A percentile compares a stretch with the other conserved stretches of the same genome.
phyloP scores from a whole-genome alignment of 371 early-diverging fungal genomes.

The Choanephora cucurbitarum region DNA sequence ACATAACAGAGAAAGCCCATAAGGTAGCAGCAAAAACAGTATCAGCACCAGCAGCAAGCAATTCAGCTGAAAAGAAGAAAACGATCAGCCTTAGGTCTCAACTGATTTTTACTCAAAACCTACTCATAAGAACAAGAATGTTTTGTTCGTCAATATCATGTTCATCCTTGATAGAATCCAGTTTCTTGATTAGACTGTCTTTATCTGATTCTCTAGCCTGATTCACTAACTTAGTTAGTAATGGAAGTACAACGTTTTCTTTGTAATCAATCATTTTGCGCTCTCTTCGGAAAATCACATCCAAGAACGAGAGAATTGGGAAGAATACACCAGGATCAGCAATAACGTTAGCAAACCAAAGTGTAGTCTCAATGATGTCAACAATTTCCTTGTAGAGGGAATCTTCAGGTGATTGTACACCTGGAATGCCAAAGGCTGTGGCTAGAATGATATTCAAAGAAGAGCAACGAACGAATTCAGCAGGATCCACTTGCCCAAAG shows the following conservation, averaged over 20 bases:
- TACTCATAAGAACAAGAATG: conserved; percentile 25
- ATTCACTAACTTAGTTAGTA: conserved; percentile 2
- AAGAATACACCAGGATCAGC: conserved; percentile 9
- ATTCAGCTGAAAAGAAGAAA: conserved; percentile 11
- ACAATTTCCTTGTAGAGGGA: conserved; percentile 14
- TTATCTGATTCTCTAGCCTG: conserved; percentile 3
- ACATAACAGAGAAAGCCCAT: conserved; percentile 19
- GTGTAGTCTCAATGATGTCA: neutral
- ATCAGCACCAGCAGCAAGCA: conserved; percentile 17
- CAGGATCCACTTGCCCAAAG: conserved; percentile 11
- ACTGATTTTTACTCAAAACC: conserved; percentile 7
- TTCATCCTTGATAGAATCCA: conserved; percentile 15
- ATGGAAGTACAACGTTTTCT: neutral
- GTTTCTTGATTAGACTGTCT: conserved; percentile 13
- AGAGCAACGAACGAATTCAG: conserved; percentile 6
- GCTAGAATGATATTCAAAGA: conserved; percentile 15
- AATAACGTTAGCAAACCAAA: neutral
- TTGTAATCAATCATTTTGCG: neutral
- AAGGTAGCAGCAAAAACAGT: conserved; percentile 7
- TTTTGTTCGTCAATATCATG: conserved; percentile 13
- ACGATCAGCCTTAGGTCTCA: neutral
- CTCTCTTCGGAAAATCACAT: conserved; percentile 12
- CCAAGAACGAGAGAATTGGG: conserved; percentile 19
- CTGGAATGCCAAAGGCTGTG: conserved; percentile 6
- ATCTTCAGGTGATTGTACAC: conserved; percentile 6